Evolutionary conservation across 345 rosid genomes (phyloP).

Genomic region (Lepidium aucheri): DNA sequence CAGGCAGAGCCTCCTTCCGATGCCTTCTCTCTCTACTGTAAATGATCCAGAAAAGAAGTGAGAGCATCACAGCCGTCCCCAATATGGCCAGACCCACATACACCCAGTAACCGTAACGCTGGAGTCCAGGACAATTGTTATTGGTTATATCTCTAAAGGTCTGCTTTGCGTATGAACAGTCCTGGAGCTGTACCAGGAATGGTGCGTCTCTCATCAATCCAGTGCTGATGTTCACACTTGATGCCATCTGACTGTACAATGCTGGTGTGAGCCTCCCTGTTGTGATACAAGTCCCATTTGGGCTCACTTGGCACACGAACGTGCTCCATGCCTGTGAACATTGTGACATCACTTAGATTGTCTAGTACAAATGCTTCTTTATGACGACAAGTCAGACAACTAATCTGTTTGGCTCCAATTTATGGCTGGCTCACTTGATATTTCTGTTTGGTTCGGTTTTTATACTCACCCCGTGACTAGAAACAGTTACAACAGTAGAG

Average conservation of each 20-base stretch:
- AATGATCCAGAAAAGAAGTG: constrained; percentile 71
- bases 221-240: constrained; percentile 48
- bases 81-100: constrained; percentile 66
- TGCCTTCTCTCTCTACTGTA: constrained; percentile 60
- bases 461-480: background rate
- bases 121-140: constrained; percentile 64
- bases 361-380: background rate
- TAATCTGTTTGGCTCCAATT: no score
- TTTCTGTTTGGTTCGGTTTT: background rate
- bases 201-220: constrained; percentile 55
- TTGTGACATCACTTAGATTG: background rate
- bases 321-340: constrained; percentile 55
- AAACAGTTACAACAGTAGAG: background rate
- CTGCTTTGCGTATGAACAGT: constrained; percentile 75
- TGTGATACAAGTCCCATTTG: constrained; percentile 53
- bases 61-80: constrained; percentile 82
- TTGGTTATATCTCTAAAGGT: constrained; percentile 53
- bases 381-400: no score
- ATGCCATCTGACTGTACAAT: constrained; percentile 59
- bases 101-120: constrained; percentile 46
- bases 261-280: constrained; percentile 72
- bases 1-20: constrained; percentile 23
- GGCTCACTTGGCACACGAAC: constrained; percentile 69
- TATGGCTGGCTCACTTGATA: no score
- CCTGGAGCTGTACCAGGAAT: constrained; percentile 56